Conservation (phyloP, 2,329 filamentous ascomycete genomes). For the Fusarium denticulatum region DNA sequence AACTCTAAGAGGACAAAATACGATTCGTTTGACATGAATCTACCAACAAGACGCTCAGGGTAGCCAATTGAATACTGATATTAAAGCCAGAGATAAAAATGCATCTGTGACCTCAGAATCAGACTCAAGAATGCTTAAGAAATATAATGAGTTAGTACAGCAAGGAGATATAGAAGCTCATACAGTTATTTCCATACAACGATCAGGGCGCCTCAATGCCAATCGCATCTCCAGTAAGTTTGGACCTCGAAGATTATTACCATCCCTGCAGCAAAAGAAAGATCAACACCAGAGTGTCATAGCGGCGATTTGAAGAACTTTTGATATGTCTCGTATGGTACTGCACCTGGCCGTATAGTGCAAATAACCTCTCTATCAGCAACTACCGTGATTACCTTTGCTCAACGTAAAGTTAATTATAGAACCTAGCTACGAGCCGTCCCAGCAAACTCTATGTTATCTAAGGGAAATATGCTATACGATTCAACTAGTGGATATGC, state of each 20-base stretch:
- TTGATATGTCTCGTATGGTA: not conserved
- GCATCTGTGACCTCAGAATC: too few relatives aligned
- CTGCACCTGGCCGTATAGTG: too few relatives aligned
- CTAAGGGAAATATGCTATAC: not conserved
- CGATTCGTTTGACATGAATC: accelerated
- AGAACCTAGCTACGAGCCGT: not conserved
- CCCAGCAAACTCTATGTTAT: not conserved
- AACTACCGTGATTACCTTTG: too few relatives aligned
- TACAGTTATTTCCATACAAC: not conserved
- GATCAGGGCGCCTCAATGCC: not conserved
- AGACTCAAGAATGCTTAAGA: not conserved
- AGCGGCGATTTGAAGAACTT: not conserved
- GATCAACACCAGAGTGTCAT: not conserved
- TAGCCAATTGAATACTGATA: not conserved
- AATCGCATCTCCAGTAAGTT: too few relatives aligned
- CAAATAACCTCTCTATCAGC: not conserved
- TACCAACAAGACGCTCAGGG: not conserved
- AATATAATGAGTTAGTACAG: too few relatives aligned
- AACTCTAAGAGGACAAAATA: not conserved
- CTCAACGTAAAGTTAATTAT: not conserved
- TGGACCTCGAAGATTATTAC: accelerated
- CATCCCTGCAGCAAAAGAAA: not conserved
- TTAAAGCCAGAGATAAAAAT: not conserved
- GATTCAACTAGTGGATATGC: too few relatives aligned
- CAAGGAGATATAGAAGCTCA: not conserved